phyloP scores from a whole-genome alignment of 2,329 filamentous ascomycete species.

The Curvularia spicifera region DNA sequence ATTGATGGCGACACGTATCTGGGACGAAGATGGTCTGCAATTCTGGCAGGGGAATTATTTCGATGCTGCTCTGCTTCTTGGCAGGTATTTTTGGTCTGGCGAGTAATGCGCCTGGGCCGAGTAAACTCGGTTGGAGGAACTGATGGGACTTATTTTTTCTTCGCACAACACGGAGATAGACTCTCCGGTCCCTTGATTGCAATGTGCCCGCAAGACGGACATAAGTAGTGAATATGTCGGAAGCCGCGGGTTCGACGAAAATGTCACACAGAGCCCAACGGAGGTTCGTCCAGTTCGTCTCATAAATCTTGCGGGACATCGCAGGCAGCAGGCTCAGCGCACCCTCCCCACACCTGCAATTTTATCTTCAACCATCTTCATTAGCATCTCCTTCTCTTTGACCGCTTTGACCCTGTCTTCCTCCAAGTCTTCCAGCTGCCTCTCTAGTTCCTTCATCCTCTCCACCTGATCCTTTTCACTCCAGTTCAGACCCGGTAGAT shows the following conservation, averaged over 20 bases:
- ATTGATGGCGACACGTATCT: background rate
- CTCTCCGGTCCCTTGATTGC: background rate
- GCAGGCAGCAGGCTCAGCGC: slow-evolving; percentile 15
- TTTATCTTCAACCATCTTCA: slow-evolving; percentile 56
- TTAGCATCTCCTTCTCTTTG: slow-evolving; percentile 51
- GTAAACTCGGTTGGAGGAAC: background rate
- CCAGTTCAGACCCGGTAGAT: slow-evolving; percentile 76
- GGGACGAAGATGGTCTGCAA: background rate
- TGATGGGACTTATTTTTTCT: background rate
- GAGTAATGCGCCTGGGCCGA: background rate
- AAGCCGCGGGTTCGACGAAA: background rate
- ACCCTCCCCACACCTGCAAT: slow-evolving; percentile 46
- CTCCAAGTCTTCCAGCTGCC: slow-evolving; percentile 53
- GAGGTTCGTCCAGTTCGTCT: background rate
- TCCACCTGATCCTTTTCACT: slow-evolving; percentile 78
- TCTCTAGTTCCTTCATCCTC: slow-evolving; percentile 57
- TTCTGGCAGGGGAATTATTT: background rate
- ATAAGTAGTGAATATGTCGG: background rate
- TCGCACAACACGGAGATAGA: background rate
- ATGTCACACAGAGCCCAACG: background rate
- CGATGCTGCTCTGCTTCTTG: background rate
- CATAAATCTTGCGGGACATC: background rate
- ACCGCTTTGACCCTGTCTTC: slow-evolving; percentile 51
- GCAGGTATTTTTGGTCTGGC: background rate
- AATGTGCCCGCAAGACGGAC: background rate